A percentile compares a stretch with the other conserved stretches of the same genome.
These are phyloP conservation scores for Yamadazyma phyllophila DNA, from an alignment of 805 yeast genomes.

Conservation along the genomic window DNA sequence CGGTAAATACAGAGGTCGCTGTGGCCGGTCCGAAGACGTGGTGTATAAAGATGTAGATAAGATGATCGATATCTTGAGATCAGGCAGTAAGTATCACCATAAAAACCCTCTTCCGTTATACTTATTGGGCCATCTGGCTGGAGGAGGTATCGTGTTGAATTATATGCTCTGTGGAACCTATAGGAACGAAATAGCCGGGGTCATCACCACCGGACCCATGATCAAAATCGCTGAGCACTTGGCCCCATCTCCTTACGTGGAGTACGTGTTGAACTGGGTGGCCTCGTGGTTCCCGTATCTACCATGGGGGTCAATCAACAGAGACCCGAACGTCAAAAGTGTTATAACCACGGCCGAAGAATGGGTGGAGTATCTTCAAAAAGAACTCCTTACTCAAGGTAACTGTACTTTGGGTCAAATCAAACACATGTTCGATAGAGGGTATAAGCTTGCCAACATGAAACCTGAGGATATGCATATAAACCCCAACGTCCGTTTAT, in stretches of 20 bases:
- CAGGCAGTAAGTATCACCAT: too few species aligned
- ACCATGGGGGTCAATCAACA: slow-evolving; percentile 14
- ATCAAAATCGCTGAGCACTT: slow-evolving; percentile 56
- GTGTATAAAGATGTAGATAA: slow-evolving; percentile 59
- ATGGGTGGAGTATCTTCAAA: slow-evolving; percentile 44
- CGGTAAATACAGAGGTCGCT: slow-evolving; percentile 49
- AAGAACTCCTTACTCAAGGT: slow-evolving; percentile 37
- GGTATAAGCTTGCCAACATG: slow-evolving; percentile 46
- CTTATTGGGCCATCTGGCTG: slow-evolving; percentile 75
- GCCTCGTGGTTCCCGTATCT: slow-evolving; percentile 41
- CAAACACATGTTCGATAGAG: slow-evolving; percentile 61
- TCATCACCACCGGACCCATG: slow-evolving; percentile 58
- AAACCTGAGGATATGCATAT: slow-evolving; percentile 24
- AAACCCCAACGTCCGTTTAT: slow-evolving; percentile 21
- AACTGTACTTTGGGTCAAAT: slow-evolving; percentile 51
- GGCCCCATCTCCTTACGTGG: slow-evolving; percentile 36
- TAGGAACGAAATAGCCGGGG: slow-evolving; percentile 44
- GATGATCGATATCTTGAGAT: slow-evolving; percentile 42
- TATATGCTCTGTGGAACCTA: slow-evolving; percentile 57
- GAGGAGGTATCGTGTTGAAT: slow-evolving; percentile 68
- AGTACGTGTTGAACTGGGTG: slow-evolving; percentile 24
- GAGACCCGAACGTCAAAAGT: slow-evolving; percentile 11
- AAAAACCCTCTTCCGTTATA: slow-evolving; percentile 26
- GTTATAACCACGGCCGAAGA: slow-evolving; percentile 46
- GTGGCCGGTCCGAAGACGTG: slow-evolving; percentile 50